phyloP scores from a whole-genome alignment of 768 basidiomycete species.

The Hypholoma fasciculare region DNA sequence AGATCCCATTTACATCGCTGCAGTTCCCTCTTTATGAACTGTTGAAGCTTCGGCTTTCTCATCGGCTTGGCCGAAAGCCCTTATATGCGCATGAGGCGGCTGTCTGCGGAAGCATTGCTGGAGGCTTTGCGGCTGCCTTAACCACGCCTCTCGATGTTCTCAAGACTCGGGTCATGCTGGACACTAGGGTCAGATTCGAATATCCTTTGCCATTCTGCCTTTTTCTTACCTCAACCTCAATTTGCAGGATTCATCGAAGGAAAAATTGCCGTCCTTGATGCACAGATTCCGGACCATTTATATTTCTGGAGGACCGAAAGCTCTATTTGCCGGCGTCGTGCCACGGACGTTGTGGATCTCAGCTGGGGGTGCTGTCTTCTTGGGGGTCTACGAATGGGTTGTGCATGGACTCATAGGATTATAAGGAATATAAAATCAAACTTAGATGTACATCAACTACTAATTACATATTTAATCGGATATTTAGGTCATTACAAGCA shows the following conservation, averaged over 20 bases:
- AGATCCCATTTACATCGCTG: conserved; percentile 96
- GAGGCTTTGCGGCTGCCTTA: conserved; percentile 83
- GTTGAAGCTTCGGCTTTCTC: conserved; percentile 70
- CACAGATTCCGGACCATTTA: conserved; percentile 69
- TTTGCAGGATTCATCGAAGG: conserved; percentile 48
- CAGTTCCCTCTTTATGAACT: conserved; percentile 96
- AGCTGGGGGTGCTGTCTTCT: conserved; percentile 93
- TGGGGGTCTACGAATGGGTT: conserved; percentile 93
- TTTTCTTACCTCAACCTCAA: neutral
- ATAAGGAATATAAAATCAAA: conserved; percentile 19
- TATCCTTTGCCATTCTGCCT: neutral
- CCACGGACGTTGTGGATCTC: conserved; percentile 97
- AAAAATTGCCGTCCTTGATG: conserved; percentile 53
- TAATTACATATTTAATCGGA: conserved; percentile 8
- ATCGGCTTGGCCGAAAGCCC: conserved; percentile 49
- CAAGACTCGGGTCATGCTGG: conserved; percentile 97
- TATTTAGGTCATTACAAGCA: conserved; percentile 2
- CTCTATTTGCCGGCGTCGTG: conserved; percentile 84
- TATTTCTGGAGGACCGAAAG: conserved; percentile 63
- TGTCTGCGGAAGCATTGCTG: conserved; percentile 87
- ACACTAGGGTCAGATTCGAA: conserved; percentile 61
- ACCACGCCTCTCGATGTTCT: conserved; percentile 97
- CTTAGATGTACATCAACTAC: conserved; percentile 49
- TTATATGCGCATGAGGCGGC: conserved; percentile 79
- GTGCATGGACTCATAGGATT: conserved; percentile 49